Conservation (phyloP, 441 rosid species). For the Gossypium davidsonii region DNA sequence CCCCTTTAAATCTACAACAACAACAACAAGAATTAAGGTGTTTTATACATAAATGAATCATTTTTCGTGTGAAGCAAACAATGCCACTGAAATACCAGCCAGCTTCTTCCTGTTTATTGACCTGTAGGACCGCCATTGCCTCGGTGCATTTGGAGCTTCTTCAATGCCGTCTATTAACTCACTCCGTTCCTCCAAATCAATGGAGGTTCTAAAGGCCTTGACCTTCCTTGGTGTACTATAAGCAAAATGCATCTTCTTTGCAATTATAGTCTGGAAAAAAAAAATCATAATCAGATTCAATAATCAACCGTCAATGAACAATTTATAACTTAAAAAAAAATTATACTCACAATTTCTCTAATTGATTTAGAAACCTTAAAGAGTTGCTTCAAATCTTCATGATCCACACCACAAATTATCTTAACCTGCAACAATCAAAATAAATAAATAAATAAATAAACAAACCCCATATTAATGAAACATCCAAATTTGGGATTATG, state of each 20-base stretch:
- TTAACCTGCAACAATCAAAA: constrained; percentile 34
- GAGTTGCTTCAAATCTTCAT: constrained; percentile 67
- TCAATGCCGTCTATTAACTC: constrained; percentile 37
- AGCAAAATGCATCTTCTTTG: constrained; percentile 53
- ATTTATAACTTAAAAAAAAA: background rate
- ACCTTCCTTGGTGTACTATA: constrained; percentile 67
- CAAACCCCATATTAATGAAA: background rate
- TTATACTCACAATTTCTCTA: constrained; percentile 64
- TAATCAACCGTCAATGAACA: background rate
- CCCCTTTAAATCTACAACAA: constrained; percentile 11
- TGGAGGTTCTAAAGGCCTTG: constrained; percentile 33
- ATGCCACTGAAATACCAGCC: constrained; percentile 40
- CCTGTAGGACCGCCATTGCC: constrained; percentile 26
- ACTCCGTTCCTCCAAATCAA: constrained; percentile 22
- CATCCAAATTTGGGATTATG: background rate
- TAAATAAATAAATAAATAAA: background rate
- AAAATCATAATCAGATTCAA: background rate
- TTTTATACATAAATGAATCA: background rate
- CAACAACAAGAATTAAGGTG: background rate
- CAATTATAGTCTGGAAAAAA: constrained; percentile 47
- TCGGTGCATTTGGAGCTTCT: constrained; percentile 68
- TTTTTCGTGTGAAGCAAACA: constrained; percentile 40
- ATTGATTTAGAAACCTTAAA: constrained; percentile 56
- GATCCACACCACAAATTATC: constrained; percentile 65
- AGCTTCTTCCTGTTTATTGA: constrained; percentile 36